Percentiles rank a stretch among this genome's conserved stretches.
Conservation (phyloP, 225 moss, liverwort and hornwort genomes). For the Marchantia paleacea region DNA sequence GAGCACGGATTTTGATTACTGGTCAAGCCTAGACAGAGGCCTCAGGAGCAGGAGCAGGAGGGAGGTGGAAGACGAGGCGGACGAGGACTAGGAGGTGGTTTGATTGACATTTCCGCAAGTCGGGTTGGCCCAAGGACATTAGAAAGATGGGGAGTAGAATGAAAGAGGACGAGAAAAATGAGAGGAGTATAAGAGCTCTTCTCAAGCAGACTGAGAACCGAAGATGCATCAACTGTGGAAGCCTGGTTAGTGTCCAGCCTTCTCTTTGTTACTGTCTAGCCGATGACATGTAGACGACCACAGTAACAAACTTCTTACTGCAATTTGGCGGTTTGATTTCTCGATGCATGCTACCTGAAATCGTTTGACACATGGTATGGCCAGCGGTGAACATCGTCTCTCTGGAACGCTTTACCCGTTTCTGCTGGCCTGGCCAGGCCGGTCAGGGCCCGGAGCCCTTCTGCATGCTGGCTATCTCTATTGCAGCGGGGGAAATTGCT, state of each 20-base stretch:
- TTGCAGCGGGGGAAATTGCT: neutral
- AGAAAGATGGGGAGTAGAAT: constrained; percentile 87
- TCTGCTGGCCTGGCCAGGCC: neutral
- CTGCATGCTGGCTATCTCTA: neutral
- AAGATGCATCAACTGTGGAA: constrained; percentile 94
- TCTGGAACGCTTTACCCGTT: neutral
- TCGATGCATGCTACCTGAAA: neutral
- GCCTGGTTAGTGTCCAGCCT: constrained; percentile 59
- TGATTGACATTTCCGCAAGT: constrained; percentile 14
- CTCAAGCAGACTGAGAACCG: constrained; percentile 87
- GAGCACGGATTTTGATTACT: constrained; percentile 5
- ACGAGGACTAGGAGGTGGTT: neutral
- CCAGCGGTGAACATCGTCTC: neutral
- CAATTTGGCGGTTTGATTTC: neutral
- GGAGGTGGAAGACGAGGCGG: no score
- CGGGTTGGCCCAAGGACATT: constrained; percentile 30
- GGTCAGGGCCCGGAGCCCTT: neutral
- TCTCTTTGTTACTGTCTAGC: neutral
- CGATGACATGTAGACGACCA: neutral
- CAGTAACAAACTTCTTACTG: neutral
- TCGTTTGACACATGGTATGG: neutral
- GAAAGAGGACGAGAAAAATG: constrained; percentile 94
- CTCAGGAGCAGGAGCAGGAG: neutral
- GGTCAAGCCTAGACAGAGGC: neutral
- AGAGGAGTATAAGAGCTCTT: constrained; percentile 80